A percentile compares a stretch with the other conserved stretches of the same genome.
These are phyloP conservation scores for Limnomonas spitsbergensis DNA, from an alignment of 139 green algal species.

Conservation along the genomic window DNA sequence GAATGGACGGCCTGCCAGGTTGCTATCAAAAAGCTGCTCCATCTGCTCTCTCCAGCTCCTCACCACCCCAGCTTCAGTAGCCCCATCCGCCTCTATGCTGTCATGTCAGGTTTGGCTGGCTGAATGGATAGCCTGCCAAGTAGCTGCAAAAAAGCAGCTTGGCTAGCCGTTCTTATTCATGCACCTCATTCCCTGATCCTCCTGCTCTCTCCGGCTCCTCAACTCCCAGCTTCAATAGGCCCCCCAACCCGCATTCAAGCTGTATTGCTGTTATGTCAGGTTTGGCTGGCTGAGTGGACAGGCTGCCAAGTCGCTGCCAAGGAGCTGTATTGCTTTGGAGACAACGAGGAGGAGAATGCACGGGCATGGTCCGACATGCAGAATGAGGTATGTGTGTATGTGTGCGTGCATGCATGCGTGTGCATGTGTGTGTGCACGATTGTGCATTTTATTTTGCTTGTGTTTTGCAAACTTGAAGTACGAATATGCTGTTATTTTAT, in stretches of 20 bases:
- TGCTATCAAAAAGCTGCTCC: too few relatives aligned
- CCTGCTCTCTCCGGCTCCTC: background rate
- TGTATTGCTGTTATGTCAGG: too few relatives aligned
- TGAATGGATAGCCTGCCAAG: constrained; percentile 54
- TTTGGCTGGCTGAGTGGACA: constrained; percentile 59
- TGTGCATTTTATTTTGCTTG: too few relatives aligned
- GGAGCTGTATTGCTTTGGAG: constrained; percentile 43
- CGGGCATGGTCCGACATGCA: background rate
- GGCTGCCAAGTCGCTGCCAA: constrained; percentile 57
- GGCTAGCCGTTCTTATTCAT: background rate
- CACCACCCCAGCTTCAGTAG: too few relatives aligned
- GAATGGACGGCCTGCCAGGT: too few relatives aligned
- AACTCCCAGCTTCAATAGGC: background rate
- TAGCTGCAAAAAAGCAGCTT: constrained; percentile 30
- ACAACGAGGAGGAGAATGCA: background rate
- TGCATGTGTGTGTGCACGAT: background rate
- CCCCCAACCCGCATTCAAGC: too few relatives aligned
- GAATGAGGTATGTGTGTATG: background rate
- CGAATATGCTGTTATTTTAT: too few relatives aligned
- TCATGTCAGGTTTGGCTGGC: constrained; percentile 47
- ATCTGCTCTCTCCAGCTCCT: too few relatives aligned
- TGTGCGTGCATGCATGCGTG: background rate
- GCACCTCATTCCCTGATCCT: background rate
- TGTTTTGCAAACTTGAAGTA: too few relatives aligned
- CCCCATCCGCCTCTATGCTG: too few relatives aligned